phyloP scores from a whole-genome alignment of 2,329 filamentous ascomycete species.

The Penicillium vulpinum region DNA sequence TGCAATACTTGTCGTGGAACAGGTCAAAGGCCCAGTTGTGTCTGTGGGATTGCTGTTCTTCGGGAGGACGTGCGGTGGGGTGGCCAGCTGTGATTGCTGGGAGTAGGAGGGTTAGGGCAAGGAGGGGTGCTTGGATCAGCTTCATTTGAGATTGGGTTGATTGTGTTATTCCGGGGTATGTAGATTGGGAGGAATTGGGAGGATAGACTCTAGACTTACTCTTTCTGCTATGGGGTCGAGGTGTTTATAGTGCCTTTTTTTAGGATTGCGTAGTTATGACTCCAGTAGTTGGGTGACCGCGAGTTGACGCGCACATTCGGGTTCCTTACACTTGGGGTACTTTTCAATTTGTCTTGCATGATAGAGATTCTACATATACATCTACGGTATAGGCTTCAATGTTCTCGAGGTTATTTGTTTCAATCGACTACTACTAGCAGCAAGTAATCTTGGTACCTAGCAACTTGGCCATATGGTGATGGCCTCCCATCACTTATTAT shows the following conservation, averaged over 20 bases:
- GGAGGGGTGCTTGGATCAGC: background rate
- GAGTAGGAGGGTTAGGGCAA: background rate
- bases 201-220: too few relatives aligned
- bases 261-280: slow-evolving; percentile 3
- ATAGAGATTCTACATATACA: background rate
- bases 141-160: slow-evolving; percentile 1
- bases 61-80: background rate
- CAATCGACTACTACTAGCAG: background rate
- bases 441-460: background rate
- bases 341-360: background rate
- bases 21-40: slow-evolving; percentile 13
- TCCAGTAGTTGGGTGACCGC: background rate
- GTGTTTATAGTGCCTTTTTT: background rate
- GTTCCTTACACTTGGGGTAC: background rate
- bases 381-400: background rate
- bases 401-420: background rate
- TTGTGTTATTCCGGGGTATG: background rate
- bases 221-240: background rate
- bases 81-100: background rate
- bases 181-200: background rate
- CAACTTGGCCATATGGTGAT: background rate
- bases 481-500: too few relatives aligned
- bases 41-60: background rate
- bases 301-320: background rate
- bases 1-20: slow-evolving; percentile 10